Percentiles rank a stretch among this genome's conserved stretches.
These are phyloP conservation scores for Myriangium duriaei DNA, from an alignment of 2,329 filamentous ascomycete species.

Conservation along the genomic window DNA sequence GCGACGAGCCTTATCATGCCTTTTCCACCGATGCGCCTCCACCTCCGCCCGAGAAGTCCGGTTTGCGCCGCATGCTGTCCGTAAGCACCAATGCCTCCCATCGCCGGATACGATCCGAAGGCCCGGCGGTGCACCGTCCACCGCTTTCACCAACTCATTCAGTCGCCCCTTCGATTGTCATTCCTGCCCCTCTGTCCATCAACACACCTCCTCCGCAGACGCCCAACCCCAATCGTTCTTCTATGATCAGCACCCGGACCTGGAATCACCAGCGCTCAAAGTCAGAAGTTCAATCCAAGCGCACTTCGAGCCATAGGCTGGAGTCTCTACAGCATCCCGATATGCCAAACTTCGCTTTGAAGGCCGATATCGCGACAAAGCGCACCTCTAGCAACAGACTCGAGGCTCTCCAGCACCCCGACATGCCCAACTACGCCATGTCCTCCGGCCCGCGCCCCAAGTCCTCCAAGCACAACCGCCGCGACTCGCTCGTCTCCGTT, in stretches of 20 bases:
- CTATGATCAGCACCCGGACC: not conserved
- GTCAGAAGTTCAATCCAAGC: not conserved
- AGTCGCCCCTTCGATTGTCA: not conserved
- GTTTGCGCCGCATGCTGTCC: slow-evolving; percentile 7
- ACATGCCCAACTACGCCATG: slow-evolving; percentile 7
- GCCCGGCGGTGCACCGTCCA: slow-evolving; percentile 1
- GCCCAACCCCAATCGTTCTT: not conserved
- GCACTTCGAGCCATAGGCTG: not conserved
- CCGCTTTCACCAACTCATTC: slow-evolving; percentile 1
- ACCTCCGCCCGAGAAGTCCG: slow-evolving; percentile 4
- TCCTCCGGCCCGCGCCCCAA: too few relatives aligned
- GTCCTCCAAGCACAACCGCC: not conserved
- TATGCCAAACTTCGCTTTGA: slow-evolving; percentile 6
- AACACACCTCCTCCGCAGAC: not conserved
- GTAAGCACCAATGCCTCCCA: slow-evolving; percentile 1
- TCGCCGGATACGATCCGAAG: slow-evolving; percentile 3
- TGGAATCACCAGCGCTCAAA: not conserved
- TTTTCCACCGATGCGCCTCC: slow-evolving; percentile 4
- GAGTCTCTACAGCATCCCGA: slow-evolving; percentile 1
- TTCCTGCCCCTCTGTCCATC: not conserved
- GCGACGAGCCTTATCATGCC: slow-evolving; percentile 3
- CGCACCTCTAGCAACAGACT: not conserved
- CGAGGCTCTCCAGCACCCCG: not conserved
- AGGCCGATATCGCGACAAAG: slow-evolving; percentile 4
- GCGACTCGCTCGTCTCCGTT: not conserved